Evolutionary conservation across 306 rosid species (phyloP).

Genomic region (Lathyrus aphaca): DNA sequence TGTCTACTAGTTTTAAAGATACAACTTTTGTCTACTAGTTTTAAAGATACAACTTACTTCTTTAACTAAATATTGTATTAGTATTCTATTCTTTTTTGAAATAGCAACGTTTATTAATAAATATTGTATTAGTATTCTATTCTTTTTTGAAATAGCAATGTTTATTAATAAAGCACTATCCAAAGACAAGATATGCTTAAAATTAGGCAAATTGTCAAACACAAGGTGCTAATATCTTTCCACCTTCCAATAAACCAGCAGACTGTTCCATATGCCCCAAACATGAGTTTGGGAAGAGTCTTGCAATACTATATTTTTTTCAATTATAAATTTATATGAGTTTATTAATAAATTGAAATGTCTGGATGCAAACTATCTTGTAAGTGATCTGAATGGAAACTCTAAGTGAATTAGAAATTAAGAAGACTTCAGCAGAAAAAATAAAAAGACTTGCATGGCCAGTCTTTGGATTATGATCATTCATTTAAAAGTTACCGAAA

Average conservation of each 20-base stretch:
- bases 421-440: too few species aligned
- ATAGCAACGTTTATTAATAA: too few species aligned
- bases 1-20: background rate
- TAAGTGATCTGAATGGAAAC: too few species aligned
- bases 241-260: too few species aligned
- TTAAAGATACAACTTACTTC: background rate
- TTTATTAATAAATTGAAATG: too few species aligned
- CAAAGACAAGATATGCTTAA: background rate
- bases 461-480: background rate
- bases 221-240: too few species aligned
- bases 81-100: background rate
- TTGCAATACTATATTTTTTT: too few species aligned
- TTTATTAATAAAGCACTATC: background rate
- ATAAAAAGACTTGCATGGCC: background rate
- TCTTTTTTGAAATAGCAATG: background rate
- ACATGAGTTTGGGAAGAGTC: too few species aligned
- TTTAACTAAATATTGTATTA: background rate
- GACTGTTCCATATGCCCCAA: too few species aligned
- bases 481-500: background rate
- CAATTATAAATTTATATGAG: too few species aligned
- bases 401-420: too few species aligned
- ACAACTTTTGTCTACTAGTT: background rate
- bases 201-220: background rate
- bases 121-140: background rate
- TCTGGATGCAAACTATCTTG: too few species aligned